phyloP scores from a whole-genome alignment of 495 filamentous ascomycete species.

The Wilcoxina mikolae region DNA sequence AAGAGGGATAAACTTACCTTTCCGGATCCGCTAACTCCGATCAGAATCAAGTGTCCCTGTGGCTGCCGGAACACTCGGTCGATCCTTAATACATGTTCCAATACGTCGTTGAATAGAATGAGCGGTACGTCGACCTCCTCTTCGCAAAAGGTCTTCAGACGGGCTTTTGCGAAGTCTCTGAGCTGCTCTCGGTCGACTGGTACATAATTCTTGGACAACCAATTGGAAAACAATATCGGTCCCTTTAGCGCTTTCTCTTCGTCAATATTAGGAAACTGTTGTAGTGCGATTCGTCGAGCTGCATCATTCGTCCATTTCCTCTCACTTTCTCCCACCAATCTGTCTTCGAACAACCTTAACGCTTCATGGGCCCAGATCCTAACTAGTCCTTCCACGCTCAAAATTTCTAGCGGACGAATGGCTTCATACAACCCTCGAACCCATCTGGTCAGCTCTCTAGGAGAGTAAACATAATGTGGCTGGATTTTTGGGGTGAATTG shows the following conservation, averaged over 20 bases:
- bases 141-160: slow-evolving; percentile 95
- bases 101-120: slow-evolving; percentile 92
- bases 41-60: slow-evolving; percentile 93
- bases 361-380: slow-evolving; percentile 98
- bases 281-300: slow-evolving; percentile 67
- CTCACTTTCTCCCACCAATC: slow-evolving; percentile 85
- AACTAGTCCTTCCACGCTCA: slow-evolving; percentile 81
- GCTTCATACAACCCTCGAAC: slow-evolving; percentile 94
- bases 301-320: slow-evolving; percentile 85
- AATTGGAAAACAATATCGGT: slow-evolving; percentile 95
- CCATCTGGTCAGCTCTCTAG: slow-evolving; percentile 94
- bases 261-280: slow-evolving; percentile 86
- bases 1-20: slow-evolving; percentile 36
- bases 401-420: slow-evolving; percentile 73
- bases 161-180: slow-evolving; percentile 91
- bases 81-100: slow-evolving; percentile 94
- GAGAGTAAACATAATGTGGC: slow-evolving; percentile 97
- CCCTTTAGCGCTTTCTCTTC: slow-evolving; percentile 75
- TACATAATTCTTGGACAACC: slow-evolving; percentile 98
- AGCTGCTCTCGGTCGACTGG: slow-evolving; percentile 88
- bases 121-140: slow-evolving; percentile 98
- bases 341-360: slow-evolving; percentile 87
- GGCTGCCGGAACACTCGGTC: slow-evolving; percentile 97
- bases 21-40: slow-evolving; percentile 93
- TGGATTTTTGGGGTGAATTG: slow-evolving; percentile 91